Conservation (phyloP, 441 rosid species). For the Monsonia emarginata region DNA sequence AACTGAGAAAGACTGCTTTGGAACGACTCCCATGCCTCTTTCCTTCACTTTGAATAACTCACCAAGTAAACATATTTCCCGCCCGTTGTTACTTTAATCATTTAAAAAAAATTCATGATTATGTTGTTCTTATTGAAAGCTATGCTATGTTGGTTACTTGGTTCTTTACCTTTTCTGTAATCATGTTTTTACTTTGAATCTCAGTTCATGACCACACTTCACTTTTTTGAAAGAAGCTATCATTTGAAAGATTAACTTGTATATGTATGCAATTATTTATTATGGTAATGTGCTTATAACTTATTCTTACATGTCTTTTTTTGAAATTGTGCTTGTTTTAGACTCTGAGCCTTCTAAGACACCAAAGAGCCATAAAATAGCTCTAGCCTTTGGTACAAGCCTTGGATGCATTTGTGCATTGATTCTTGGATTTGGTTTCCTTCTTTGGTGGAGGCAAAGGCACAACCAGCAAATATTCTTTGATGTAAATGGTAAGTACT, state of each 20-base stretch:
- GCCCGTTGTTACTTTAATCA: neutral
- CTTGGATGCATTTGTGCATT: conserved; percentile 50
- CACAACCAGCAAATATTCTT: conserved; percentile 54
- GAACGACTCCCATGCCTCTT: conserved; percentile 75
- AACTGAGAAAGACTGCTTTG: conserved; percentile 73
- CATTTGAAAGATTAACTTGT: neutral
- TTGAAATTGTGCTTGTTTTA: conserved; percentile 21
- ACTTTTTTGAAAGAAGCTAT: neutral
- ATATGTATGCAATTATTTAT: too few species aligned
- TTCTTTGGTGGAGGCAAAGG: conserved; percentile 82
- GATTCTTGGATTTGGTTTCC: conserved; percentile 51
- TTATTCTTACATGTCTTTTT: neutral
- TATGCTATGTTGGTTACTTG: too few species aligned
- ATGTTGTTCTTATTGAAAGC: too few species aligned
- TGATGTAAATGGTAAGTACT: conserved; percentile 72
- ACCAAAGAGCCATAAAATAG: conserved; percentile 55
- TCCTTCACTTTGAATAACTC: conserved; percentile 79
- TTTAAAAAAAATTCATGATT: too few species aligned
- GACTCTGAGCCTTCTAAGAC: conserved; percentile 33
- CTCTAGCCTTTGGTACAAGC: conserved; percentile 63
- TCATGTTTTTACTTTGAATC: too few species aligned
- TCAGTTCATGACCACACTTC: neutral
- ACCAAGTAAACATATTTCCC: conserved; percentile 35
- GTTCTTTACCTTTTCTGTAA: too few species aligned
- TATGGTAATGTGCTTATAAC: too few species aligned